These are phyloP conservation scores for Pythium phragmiticola DNA, from an alignment of 352 stramenopile species.

Conservation along the genomic window DNA sequence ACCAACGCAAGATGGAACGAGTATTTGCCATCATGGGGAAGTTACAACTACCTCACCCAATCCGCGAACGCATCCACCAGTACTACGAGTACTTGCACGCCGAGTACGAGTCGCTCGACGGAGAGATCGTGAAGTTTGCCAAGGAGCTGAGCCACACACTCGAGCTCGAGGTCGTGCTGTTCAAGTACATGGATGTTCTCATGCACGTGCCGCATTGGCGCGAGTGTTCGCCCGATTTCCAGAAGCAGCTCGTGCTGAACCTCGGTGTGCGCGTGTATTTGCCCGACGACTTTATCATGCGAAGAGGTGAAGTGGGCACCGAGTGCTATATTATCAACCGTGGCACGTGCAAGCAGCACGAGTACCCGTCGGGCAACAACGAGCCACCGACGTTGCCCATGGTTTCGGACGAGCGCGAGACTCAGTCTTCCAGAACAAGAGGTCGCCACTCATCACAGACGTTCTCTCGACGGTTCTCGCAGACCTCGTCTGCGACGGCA, in stretches of 20 bases:
- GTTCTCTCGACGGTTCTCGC: background rate
- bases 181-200: slow-evolving; percentile 69
- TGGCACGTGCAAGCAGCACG: slow-evolving; percentile 40
- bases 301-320: slow-evolving; percentile 48
- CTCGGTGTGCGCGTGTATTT: slow-evolving; percentile 64
- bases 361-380: background rate
- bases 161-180: slow-evolving; percentile 57
- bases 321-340: slow-evolving; percentile 76
- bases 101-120: slow-evolving; percentile 64
- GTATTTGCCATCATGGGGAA: slow-evolving; percentile 59
- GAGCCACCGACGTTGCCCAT: background rate
- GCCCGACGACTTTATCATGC: slow-evolving; percentile 71
- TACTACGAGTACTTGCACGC: slow-evolving; percentile 70
- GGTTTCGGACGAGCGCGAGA: background rate
- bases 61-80: slow-evolving; percentile 59
- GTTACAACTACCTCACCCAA: slow-evolving; percentile 35
- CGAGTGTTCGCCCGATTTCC: slow-evolving; percentile 54
- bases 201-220: slow-evolving; percentile 59
- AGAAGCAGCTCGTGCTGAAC: slow-evolving; percentile 60
- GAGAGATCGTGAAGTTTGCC: slow-evolving; percentile 48
- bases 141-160: slow-evolving; percentile 52
- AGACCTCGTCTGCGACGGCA: background rate
- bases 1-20: slow-evolving; percentile 64
- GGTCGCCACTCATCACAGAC: background rate
- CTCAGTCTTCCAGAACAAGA: too few species aligned